Evolutionary conservation across 306 rosid species (phyloP).

Genomic region (Rubus idaeus): DNA sequence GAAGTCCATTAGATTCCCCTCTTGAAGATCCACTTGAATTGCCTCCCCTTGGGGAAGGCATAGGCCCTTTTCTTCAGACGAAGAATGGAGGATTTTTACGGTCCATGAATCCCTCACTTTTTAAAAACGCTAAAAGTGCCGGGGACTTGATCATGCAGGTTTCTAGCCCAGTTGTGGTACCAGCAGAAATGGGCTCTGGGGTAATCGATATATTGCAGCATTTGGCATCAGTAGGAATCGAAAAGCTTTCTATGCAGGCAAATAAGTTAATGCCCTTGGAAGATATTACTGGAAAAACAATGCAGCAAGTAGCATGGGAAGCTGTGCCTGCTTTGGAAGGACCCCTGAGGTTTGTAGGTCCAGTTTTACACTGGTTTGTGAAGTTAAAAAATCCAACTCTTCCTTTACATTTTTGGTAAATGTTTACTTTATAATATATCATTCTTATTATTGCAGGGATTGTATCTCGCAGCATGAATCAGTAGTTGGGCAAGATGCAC

Average conservation of each 20-base stretch:
- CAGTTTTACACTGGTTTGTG: constrained; percentile 13
- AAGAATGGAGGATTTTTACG: constrained; percentile 79
- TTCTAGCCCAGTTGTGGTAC: constrained; percentile 84
- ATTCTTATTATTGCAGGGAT: constrained; percentile 49
- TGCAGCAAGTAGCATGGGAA: constrained; percentile 93
- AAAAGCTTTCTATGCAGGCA: constrained; percentile 93
- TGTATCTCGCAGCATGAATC: constrained; percentile 43
- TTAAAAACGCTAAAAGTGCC: constrained; percentile 54
- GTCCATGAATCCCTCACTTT: constrained; percentile 77
- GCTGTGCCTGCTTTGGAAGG: constrained; percentile 54
- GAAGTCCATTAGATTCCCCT: constrained; percentile 60
- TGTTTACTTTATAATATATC: constrained; percentile 14
- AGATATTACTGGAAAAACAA: constrained; percentile 87
- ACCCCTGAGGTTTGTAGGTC: constrained; percentile 52
- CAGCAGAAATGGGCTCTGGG: constrained; percentile 94
- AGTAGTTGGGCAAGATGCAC: constrained; percentile 35
- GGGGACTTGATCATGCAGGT: constrained; percentile 86
- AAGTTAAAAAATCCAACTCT: constrained; percentile 1
- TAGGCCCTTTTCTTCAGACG: constrained; percentile 79
- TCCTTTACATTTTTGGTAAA: constrained; percentile 13
- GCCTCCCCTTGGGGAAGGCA: constrained; percentile 81
- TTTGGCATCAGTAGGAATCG: constrained; percentile 82
- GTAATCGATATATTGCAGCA: constrained; percentile 69
- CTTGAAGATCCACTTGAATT: constrained; percentile 50
- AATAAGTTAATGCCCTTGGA: constrained; percentile 86